Evolutionary conservation across 495 filamentous ascomycete species (phyloP).

Genomic region (Xylaria venustula): DNA sequence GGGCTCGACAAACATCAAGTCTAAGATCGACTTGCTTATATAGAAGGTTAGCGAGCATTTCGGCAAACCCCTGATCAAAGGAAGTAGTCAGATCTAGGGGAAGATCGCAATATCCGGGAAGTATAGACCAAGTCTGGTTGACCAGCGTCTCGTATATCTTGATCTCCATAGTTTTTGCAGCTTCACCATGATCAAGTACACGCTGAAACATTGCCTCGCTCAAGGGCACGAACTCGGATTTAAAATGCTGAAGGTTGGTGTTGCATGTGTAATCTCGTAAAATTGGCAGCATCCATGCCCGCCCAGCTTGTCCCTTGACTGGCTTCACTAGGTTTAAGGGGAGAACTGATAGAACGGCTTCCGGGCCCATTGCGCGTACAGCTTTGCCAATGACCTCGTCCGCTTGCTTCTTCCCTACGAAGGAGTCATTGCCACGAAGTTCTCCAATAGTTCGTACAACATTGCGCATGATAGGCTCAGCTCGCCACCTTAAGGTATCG

Average conservation of each 20-base stretch:
- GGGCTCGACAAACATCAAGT: constrained; percentile 76
- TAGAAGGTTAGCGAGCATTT: constrained; percentile 83
- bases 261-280: constrained; percentile 82
- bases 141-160: constrained; percentile 98
- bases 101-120: constrained; percentile 94
- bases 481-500: constrained; percentile 79
- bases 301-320: constrained; percentile 69
- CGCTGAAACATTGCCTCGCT: constrained; percentile 88
- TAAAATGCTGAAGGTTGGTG: constrained; percentile 83
- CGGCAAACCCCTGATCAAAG: constrained; percentile 88
- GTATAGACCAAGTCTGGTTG: constrained; percentile 88
- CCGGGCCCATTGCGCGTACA: constrained; percentile 83
- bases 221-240: constrained; percentile 76
- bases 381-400: constrained; percentile 85
- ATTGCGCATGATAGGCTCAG: constrained; percentile 69
- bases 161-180: constrained; percentile 85
- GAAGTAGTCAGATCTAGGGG: constrained; percentile 74
- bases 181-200: constrained; percentile 72
- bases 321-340: constrained; percentile 82
- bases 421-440: constrained; percentile 82
- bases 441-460: constrained; percentile 80
- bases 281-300: constrained; percentile 93
- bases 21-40: constrained; percentile 89
- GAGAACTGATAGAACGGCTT: constrained; percentile 71
- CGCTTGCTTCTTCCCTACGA: constrained; percentile 91